Percentiles rank a stretch among this genome's conserved stretches.
phyloP scores from a whole-genome alignment of 495 filamentous ascomycete genomes.

The Patellaria atrata region DNA sequence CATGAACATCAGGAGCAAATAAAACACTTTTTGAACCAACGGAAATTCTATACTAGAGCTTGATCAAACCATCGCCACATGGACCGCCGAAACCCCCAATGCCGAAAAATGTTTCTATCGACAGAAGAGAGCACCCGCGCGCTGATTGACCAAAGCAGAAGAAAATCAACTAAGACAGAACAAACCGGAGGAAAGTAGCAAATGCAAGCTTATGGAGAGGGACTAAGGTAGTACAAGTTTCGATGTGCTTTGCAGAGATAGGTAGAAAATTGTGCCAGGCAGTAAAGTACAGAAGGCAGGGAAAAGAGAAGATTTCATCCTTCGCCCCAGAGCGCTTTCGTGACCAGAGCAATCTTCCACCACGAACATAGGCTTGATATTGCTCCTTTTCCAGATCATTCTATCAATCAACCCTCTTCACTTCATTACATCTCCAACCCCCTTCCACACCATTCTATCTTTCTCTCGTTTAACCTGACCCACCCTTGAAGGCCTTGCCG shows the following conservation, averaged over 20 bases:
- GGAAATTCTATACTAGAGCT: slow-evolving; percentile 12
- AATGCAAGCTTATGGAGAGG: slow-evolving; percentile 14
- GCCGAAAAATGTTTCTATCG: slow-evolving; percentile 11
- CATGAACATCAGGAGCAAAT: neutral
- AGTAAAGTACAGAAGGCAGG: slow-evolving; percentile 41
- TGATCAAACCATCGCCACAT: slow-evolving; percentile 8
- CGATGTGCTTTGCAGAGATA: slow-evolving; percentile 27
- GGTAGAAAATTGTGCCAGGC: slow-evolving; percentile 36
- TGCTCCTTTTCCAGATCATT: slow-evolving; percentile 10
- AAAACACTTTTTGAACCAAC: neutral
- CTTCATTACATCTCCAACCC: slow-evolving; percentile 17
- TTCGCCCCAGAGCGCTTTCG: slow-evolving; percentile 21
- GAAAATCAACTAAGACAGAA: slow-evolving; percentile 10
- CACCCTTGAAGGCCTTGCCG: slow-evolving; percentile 98
- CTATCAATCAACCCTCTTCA: slow-evolving; percentile 17
- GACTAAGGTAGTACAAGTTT: slow-evolving; percentile 20
- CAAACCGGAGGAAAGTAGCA: slow-evolving; percentile 7
- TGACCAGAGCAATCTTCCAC: slow-evolving; percentile 32
- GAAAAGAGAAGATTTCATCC: slow-evolving; percentile 3
- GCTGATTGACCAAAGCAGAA: slow-evolving; percentile 7
- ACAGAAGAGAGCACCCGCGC: slow-evolving; percentile 5
- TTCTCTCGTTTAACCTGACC: slow-evolving; percentile 51
- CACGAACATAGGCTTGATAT: slow-evolving; percentile 15
- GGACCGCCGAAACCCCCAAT: slow-evolving; percentile 7
- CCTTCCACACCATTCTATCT: slow-evolving; percentile 13